Base-by-base conservation (phyloP, 106 monocot species). In the Agapanthus africanus region DNA sequence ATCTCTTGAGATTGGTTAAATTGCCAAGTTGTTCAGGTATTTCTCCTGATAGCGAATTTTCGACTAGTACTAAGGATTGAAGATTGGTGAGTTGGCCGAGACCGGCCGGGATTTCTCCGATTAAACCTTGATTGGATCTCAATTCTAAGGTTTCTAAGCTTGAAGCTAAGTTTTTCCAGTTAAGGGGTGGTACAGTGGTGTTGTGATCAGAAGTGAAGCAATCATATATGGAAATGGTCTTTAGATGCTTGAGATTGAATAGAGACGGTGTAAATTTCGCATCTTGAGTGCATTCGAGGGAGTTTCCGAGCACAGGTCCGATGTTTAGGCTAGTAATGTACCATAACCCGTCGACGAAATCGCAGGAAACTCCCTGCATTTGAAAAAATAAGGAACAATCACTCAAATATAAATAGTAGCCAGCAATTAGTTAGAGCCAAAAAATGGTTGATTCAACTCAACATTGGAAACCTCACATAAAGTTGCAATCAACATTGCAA, bases 251-350 rank as follows among this genome's bases (percentile, higher is more conserved):
- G 66, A 94, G 87, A 37, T 76, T 60, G 72, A 90, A 90, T 4
- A 94, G 78, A 3, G 41, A 62, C 15, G 71, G 73, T 38, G 51
- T 81, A 73, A 94, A 94, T 2, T 63, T 65, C 18, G 94, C 80
- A 3, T 66, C 79, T 1, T 42, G 11, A 36, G 75, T 40, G 73
- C 94, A 94, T 65, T 81, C 73, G 2, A 94, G 77, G 6, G 94
- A 94, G 80, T 94, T 94, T 30, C 90, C 94, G 1, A 85, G 70
- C 25, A 87, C 69, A 8, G 94, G 90, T 4, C 94, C 94, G 44
- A 94, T 76, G 78, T 68, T 85, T 11, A 94, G 62, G 32, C 30
- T 59, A 4, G 87, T 85, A 37, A 90, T 56, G 72, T 90, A 85
- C 94, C 94, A 94, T 28, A 76, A 16, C 19, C 83, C 90, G 41